Conservation (phyloP, 2,329 filamentous ascomycete species). For the Knoxdaviesia proteae region DNA sequence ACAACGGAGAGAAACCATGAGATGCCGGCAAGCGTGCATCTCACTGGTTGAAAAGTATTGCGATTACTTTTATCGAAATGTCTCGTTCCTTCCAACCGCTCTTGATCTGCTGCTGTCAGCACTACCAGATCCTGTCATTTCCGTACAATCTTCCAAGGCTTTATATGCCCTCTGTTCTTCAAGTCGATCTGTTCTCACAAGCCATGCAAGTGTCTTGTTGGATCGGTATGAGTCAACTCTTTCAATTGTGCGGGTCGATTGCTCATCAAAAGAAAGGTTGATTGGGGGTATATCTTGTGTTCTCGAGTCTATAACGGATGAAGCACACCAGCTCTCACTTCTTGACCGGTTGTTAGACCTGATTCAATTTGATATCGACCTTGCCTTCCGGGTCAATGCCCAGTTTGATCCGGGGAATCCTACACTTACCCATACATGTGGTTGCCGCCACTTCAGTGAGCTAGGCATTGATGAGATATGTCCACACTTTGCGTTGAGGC, state of each 20-base stretch:
- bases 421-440: too few relatives aligned
- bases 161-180: slow-evolving; percentile 54
- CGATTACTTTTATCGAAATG: slow-evolving; percentile 54
- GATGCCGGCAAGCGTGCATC: slow-evolving; percentile 47
- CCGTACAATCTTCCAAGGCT: slow-evolving; percentile 50
- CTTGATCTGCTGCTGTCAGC: slow-evolving; percentile 57
- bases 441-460: too few relatives aligned
- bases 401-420: too few relatives aligned
- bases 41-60: slow-evolving; percentile 52
- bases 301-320: slow-evolving; percentile 46
- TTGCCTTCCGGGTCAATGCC: too few relatives aligned
- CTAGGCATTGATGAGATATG: too few relatives aligned
- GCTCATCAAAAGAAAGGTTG: slow-evolving; percentile 50
- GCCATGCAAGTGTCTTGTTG: too few relatives aligned
- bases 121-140: slow-evolving; percentile 39
- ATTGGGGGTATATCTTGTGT: slow-evolving; percentile 56
- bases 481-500: slow-evolving; percentile 6
- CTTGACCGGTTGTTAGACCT: too few relatives aligned
- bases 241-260: slow-evolving; percentile 26
- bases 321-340: slow-evolving; percentile 20
- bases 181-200: slow-evolving; percentile 26
- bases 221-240: too few relatives aligned
- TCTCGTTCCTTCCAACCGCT: slow-evolving; percentile 44
- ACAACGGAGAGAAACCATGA: slow-evolving; percentile 32
- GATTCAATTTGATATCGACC: too few relatives aligned